Evolutionary conservation across 2,329 filamentous ascomycete species (phyloP).

Genomic region (Calonectria henricotiae): DNA sequence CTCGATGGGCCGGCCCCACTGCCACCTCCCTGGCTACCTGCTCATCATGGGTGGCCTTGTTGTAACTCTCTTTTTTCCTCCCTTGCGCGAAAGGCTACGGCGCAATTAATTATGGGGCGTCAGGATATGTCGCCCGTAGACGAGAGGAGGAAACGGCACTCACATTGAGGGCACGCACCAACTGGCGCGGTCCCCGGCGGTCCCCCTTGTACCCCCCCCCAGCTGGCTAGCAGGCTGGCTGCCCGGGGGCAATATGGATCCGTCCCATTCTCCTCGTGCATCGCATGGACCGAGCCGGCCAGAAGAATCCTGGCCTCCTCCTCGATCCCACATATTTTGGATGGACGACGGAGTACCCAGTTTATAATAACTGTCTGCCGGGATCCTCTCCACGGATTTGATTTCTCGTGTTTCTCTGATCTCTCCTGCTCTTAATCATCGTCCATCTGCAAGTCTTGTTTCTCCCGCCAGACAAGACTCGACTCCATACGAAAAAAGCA

Average conservation of each 20-base stretch:
- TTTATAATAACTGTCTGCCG: slow-evolving; percentile 21
- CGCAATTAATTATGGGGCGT: slow-evolving; percentile 24
- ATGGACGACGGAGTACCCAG: slow-evolving; percentile 19
- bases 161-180: slow-evolving; percentile 22
- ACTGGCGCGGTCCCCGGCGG: slow-evolving; percentile 6
- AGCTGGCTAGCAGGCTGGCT: slow-evolving; percentile 22
- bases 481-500: not conserved
- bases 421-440: slow-evolving; percentile 13
- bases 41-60: slow-evolving; percentile 25
- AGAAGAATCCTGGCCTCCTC: slow-evolving; percentile 14
- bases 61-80: slow-evolving; percentile 16
- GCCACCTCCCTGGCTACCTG: not conserved
- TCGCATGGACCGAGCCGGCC: slow-evolving; percentile 13
- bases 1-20: slow-evolving; percentile 17
- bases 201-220: slow-evolving; percentile 5
- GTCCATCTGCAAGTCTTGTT: not conserved
- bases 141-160: slow-evolving; percentile 18
- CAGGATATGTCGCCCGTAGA: slow-evolving; percentile 14
- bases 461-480: not conserved
- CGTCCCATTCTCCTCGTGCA: slow-evolving; percentile 17
- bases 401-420: slow-evolving; percentile 18
- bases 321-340: slow-evolving; percentile 21
- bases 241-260: slow-evolving; percentile 13
- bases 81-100: slow-evolving; percentile 21
- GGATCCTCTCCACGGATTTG: slow-evolving; percentile 14